Conservation (phyloP, 768 basidiomycete genomes). For the Exsudoporus frostii region DNA sequence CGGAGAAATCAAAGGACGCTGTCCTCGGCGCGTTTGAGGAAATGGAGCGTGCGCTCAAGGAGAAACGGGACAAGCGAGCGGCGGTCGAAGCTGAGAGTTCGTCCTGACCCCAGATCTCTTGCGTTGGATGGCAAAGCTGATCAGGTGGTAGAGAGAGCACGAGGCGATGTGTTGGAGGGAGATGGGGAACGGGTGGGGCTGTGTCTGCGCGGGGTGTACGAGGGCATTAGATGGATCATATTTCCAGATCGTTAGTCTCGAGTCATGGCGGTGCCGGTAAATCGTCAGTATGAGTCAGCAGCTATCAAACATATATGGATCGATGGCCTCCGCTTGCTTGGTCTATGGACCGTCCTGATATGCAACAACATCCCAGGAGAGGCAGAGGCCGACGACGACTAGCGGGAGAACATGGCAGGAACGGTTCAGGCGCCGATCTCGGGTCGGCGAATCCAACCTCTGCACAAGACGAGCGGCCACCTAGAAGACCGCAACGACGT, state of each 20-base stretch:
- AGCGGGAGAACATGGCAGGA: background rate
- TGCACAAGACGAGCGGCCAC: background rate
- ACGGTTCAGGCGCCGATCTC: background rate
- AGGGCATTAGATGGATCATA: conserved; percentile 48
- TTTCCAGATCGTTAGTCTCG: conserved; percentile 42
- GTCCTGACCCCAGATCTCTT: conserved; percentile 29
- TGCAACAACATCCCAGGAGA: background rate
- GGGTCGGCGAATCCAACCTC: background rate
- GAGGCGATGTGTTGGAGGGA: conserved; percentile 16
- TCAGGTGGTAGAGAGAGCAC: conserved; percentile 13
- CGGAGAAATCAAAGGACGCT: conserved; percentile 27
- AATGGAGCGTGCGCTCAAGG: conserved; percentile 56
- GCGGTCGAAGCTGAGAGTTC: conserved; percentile 36
- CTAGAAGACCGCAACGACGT: background rate
- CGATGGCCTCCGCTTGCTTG: background rate
- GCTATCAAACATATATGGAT: background rate
- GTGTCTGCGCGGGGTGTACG: conserved; percentile 34
- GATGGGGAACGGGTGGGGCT: conserved; percentile 14
- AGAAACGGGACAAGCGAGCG: conserved; percentile 39
- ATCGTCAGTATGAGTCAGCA: conserved; percentile 4
- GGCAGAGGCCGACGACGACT: conserved; percentile 2
- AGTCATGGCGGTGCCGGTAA: background rate
- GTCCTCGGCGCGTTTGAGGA: conserved; percentile 69
- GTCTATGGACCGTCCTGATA: conserved; percentile 11
- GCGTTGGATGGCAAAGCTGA: conserved; percentile 8